Conservation (phyloP, 2,329 filamentous ascomycete genomes). For the Fonsecaea pedrosoi region DNA sequence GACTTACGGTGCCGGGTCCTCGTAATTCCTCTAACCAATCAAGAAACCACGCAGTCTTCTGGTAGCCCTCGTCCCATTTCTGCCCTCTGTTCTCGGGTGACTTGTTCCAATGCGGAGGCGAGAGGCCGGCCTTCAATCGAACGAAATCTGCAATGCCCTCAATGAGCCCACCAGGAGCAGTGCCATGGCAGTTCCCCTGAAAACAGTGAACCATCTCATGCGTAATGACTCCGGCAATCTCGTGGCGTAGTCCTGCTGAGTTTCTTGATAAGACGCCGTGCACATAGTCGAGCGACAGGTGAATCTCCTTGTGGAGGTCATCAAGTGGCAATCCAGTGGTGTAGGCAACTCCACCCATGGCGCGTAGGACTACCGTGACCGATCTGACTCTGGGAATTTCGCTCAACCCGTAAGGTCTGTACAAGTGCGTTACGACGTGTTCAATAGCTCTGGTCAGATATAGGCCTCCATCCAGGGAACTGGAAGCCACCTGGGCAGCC, state of each 20-base stretch:
- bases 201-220: constrained; percentile 97
- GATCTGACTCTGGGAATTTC: constrained; percentile 70
- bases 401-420: constrained; percentile 53
- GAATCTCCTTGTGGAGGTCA: constrained; percentile 88
- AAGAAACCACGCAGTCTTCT: constrained; percentile 89
- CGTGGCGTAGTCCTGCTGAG: constrained; percentile 45
- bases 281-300: constrained; percentile 82
- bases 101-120: constrained; percentile 81
- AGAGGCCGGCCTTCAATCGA: constrained; percentile 72
- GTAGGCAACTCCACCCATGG: constrained; percentile 86
- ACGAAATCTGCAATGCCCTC: constrained; percentile 97
- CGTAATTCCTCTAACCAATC: constrained; percentile 78
- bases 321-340: constrained; percentile 82
- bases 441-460: constrained; percentile 69
- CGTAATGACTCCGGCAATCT: constrained; percentile 82
- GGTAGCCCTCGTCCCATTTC: constrained; percentile 88
- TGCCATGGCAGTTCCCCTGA: constrained; percentile 72
- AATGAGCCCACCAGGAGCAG: constrained; percentile 75
- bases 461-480: constrained; percentile 66
- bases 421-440: constrained; percentile 75
- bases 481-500: constrained; percentile 72
- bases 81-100: constrained; percentile 55
- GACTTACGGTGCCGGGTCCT: constrained; percentile 64
- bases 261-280: constrained; percentile 28
- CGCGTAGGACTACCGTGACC: constrained; percentile 79